Conservation (phyloP, 495 filamentous ascomycete species). For the Penicillium atrosanguineum region DNA sequence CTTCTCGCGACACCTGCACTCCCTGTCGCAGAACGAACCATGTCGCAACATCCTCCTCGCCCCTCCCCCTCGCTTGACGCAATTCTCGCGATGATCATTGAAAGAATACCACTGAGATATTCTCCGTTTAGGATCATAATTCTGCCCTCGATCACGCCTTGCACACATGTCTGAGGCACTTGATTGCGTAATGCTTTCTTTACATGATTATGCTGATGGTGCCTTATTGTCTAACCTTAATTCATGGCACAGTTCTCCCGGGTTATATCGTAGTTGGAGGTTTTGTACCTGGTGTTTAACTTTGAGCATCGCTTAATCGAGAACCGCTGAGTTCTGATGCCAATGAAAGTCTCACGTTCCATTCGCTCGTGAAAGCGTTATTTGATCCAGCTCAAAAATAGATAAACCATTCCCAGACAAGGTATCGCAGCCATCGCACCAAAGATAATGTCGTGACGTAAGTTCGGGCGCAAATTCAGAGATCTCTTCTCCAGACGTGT, state of each 20-base stretch:
- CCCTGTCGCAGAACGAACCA: background rate
- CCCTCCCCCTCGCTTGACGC: background rate
- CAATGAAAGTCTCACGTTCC: background rate
- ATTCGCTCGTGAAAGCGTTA: background rate
- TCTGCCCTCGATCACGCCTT: background rate
- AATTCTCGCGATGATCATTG: background rate
- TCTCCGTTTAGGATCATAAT: background rate
- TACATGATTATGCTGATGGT: background rate
- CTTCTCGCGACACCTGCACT: background rate
- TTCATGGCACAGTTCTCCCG: background rate
- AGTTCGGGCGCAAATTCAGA: background rate
- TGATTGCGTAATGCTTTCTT: background rate
- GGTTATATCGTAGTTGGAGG: no score
- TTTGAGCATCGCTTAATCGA: background rate
- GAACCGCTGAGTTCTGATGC: background rate
- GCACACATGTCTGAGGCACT: background rate
- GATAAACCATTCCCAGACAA: background rate
- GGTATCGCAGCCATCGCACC: background rate
- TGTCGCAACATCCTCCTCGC: no score
- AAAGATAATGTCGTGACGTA: background rate
- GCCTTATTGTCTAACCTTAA: background rate
- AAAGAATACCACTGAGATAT: background rate
- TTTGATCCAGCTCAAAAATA: background rate
- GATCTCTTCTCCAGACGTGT: background rate
- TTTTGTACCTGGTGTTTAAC: background rate